Conservation (phyloP, 305 asterid species). For the Caryopteris hybrid region DNA sequence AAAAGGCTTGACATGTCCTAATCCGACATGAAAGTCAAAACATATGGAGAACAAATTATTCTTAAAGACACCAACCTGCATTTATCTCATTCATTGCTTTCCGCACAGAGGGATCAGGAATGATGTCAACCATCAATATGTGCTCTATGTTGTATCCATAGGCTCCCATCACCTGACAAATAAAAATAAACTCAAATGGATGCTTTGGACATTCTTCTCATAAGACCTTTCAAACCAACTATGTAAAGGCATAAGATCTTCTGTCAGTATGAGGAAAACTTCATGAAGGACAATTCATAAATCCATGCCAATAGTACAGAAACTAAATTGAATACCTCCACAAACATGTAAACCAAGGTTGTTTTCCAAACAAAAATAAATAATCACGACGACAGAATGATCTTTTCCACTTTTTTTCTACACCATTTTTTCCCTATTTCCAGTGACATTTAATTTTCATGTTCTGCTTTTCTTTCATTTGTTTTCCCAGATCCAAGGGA, state of each 20-base stretch:
- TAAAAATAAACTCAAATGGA: constrained; percentile 18
- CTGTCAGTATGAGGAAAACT: neutral
- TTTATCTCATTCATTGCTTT: constrained; percentile 96
- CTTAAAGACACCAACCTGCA: constrained; percentile 60
- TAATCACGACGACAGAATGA: neutral
- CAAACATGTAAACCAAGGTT: neutral
- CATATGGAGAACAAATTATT: neutral
- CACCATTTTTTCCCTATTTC: neutral
- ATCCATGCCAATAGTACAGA: neutral
- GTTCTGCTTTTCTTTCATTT: neutral
- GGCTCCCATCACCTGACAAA: constrained; percentile 87
- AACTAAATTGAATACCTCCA: neutral
- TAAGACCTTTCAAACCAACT: constrained; percentile 9
- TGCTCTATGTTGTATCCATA: constrained; percentile 95
- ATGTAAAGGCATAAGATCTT: neutral
- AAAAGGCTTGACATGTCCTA: neutral
- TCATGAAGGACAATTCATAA: neutral
- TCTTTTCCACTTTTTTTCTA: neutral
- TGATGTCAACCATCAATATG: constrained; percentile 91
- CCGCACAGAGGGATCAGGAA: constrained; percentile 88
- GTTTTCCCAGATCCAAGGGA: neutral
- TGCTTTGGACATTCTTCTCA: constrained; percentile 5
- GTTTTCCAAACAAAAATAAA: neutral
- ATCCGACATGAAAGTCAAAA: neutral
- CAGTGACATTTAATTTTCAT: neutral